Evolutionary conservation across 1,284 basidiomycete genomes (phyloP).

Genomic region (Anthracocystis setariae): DNA sequence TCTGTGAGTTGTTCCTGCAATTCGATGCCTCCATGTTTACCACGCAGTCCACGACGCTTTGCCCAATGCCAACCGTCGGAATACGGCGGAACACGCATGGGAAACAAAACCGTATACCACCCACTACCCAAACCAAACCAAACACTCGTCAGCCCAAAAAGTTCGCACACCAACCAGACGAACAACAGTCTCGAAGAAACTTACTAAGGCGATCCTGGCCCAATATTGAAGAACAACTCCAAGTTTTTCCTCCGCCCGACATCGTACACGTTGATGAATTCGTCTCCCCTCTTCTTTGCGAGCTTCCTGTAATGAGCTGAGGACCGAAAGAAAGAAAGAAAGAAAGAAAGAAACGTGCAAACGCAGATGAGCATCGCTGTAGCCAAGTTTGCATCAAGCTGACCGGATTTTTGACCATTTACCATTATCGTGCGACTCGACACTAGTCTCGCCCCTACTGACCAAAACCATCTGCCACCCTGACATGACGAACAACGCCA

Average conservation of each 20-base stretch:
- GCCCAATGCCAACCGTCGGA: slow-evolving; percentile 87
- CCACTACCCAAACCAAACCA: slow-evolving; percentile 71
- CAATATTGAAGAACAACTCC: slow-evolving; percentile 87
- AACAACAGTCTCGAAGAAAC: not conserved
- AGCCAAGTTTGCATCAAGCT: no score
- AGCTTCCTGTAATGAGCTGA: slow-evolving; percentile 75
- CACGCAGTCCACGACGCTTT: slow-evolving; percentile 73
- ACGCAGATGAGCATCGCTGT: no score
- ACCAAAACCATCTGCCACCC: slow-evolving; percentile 83
- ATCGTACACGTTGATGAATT: slow-evolving; percentile 90
- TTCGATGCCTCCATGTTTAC: slow-evolving; percentile 69
- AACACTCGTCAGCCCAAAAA: slow-evolving; percentile 7
- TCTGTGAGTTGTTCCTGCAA: slow-evolving; percentile 72
- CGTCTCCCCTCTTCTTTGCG: slow-evolving; percentile 75
- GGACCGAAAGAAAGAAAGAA: no score
- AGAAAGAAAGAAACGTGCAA: no score
- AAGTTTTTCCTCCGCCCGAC: slow-evolving; percentile 81
- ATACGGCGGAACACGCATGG: slow-evolving; percentile 81
- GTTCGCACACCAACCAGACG: no score
- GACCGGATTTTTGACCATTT: slow-evolving; percentile 7
- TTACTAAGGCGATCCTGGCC: slow-evolving; percentile 69
- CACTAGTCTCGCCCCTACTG: slow-evolving; percentile 83
- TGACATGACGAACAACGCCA: slow-evolving; percentile 83
- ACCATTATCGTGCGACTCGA: slow-evolving; percentile 87
- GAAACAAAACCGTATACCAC: slow-evolving; percentile 80